Base-by-base conservation (phyloP, 768 basidiomycete genomes). In the Grammothele lineata region DNA sequence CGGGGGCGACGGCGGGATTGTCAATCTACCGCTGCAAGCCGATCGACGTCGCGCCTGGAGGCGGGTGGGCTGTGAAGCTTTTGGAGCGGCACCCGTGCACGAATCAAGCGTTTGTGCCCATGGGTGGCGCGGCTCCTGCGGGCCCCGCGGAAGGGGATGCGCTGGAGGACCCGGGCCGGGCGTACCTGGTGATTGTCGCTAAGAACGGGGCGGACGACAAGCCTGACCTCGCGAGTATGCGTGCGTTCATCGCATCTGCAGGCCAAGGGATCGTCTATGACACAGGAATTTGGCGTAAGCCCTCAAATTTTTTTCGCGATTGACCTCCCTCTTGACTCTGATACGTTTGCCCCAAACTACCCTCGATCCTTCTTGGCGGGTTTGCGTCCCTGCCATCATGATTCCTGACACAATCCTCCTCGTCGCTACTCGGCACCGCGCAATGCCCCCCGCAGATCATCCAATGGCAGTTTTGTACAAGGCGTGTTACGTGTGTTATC, bases 51-150 rank as follows among this genome's bases (percentile, higher is more conserved):
- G 71, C 73, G 33, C 57, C 62, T 10, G 69, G 70, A 23, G 77
- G 78, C 17, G 69, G 66, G 17, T 77, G 81, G 57, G 73, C 72
- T 50, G 66, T 97, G 50, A 76, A 75, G 53, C 74, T 83, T n/a
- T 70, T 98, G 51, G 96, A 99, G 66, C 75, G 94, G 24, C 96
- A 99, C 60, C 76, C 83, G 23, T 87, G 75, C 63, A 94, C 89
- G 11, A 95, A 85, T 55, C 95, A 97, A 63, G 84, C 87, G 5
- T 98, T 98, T 65, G 78, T 97, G 47, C 95, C 96, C 8, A 92
- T 98, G 90, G 90, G 92, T 4, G 65, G 68, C 33, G 80, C 77
- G 19, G 45, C 25, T n/a, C n/a, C 43, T 62, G 27, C 27, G 27
- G 27, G 57, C 42, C 64, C 17, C 56, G 34, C n/a, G n/a, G n/a